phyloP scores from a whole-genome alignment of 2,329 filamentous ascomycete species.

The Aspergillus fumigatus region DNA sequence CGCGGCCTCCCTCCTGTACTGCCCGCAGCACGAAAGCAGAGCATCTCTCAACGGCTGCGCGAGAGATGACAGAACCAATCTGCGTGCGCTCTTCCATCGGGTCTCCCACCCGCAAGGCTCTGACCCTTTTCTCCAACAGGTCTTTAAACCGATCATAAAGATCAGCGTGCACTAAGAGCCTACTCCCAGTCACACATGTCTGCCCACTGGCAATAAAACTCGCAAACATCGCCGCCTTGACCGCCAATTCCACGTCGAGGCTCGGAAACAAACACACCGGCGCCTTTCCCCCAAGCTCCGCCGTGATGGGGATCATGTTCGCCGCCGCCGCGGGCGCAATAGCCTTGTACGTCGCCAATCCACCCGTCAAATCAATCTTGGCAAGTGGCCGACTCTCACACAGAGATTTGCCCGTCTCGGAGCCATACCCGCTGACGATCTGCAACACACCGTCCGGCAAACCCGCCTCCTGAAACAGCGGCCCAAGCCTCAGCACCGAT shows the following conservation, averaged over 20 bases:
- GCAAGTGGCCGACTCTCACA: conserved; percentile 26
- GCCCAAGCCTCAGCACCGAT: conserved; percentile 38
- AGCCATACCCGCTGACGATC: conserved; percentile 51
- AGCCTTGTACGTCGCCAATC: conserved; percentile 28
- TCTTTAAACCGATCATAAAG: conserved; percentile 41
- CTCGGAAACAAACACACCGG: conserved; percentile 32
- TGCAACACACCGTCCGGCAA: conserved; percentile 42
- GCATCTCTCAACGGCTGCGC: conserved; percentile 38
- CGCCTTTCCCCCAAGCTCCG: conserved; percentile 37
- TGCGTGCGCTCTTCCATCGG: conserved; percentile 54
- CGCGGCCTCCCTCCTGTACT: conserved; percentile 36
- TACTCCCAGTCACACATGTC: conserved; percentile 53
- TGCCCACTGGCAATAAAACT: conserved; percentile 53
- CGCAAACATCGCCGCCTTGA: conserved; percentile 35
- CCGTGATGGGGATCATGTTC: conserved; percentile 32
- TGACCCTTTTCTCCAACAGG: conserved; percentile 45
- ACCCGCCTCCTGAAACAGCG: conserved; percentile 40
- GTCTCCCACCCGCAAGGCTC: conserved; percentile 52
- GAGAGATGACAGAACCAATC: conserved; percentile 62
- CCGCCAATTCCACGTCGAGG: conserved; percentile 26
- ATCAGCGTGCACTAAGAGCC: conserved; percentile 48
- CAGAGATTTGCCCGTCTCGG: conserved; percentile 38
- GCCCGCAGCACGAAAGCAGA: conserved; percentile 20
- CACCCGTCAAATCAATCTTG: conserved; percentile 34
- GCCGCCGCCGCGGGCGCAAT: conserved; percentile 29